These are phyloP conservation scores for Penicillium daleae DNA, from an alignment of 495 filamentous ascomycete genomes.

Conservation along the genomic window DNA sequence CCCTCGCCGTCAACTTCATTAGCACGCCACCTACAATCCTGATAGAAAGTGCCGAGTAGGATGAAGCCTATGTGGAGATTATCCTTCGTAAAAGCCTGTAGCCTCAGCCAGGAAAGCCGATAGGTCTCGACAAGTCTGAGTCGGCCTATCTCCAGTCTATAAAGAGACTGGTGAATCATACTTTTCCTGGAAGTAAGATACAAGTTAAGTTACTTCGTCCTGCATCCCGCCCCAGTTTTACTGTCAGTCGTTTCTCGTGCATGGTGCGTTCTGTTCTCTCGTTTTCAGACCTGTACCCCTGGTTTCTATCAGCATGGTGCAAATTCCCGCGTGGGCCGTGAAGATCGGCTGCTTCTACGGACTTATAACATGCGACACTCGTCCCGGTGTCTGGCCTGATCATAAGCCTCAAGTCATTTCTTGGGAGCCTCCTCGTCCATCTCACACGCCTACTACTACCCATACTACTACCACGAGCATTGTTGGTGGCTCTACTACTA, in stretches of 20 bases:
- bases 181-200: slow-evolving; percentile 10
- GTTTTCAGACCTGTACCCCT: slow-evolving; percentile 17
- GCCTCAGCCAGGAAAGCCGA: slow-evolving; percentile 21
- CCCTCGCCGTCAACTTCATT: not conserved
- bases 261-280: slow-evolving; percentile 28
- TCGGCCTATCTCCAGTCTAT: slow-evolving; percentile 11
- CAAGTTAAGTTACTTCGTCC: slow-evolving; percentile 17
- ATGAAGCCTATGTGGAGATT: slow-evolving; percentile 13
- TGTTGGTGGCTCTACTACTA: slow-evolving; percentile 9
- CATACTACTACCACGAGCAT: slow-evolving; percentile 16
- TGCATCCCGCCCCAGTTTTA: slow-evolving; percentile 14
- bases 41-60: slow-evolving; percentile 5
- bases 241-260: slow-evolving; percentile 33
- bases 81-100: not conserved
- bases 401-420: slow-evolving; percentile 30
- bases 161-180: slow-evolving; percentile 21
- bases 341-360: slow-evolving; percentile 39
- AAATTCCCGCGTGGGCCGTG: slow-evolving; percentile 32
- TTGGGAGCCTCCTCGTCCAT: slow-evolving; percentile 25
- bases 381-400: slow-evolving; percentile 39
- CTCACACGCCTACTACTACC: slow-evolving; percentile 17
- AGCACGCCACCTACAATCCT: slow-evolving; percentile 16
- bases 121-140: slow-evolving; percentile 10
- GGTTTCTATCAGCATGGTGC: slow-evolving; percentile 36
- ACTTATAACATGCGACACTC: slow-evolving; percentile 46